These are phyloP conservation scores for Xylaria longipes DNA, from an alignment of 495 filamentous ascomycete species.

Conservation along the genomic window DNA sequence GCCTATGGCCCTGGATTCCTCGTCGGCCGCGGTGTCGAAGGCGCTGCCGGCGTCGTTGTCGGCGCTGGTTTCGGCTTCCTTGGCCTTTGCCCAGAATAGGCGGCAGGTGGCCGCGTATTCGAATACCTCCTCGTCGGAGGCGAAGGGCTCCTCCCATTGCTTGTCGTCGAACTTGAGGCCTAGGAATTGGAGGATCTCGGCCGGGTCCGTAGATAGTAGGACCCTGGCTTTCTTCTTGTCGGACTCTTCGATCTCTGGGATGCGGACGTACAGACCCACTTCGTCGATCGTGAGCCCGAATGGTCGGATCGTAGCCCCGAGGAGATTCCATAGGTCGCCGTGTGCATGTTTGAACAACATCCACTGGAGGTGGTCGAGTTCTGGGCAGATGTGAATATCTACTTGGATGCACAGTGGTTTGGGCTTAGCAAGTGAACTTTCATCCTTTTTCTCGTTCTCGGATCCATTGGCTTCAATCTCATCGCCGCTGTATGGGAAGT, in stretches of 20 bases:
- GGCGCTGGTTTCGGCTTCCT: conserved; percentile 11
- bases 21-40: neutral
- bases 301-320: conserved; percentile 64
- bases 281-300: conserved; percentile 70
- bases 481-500: neutral
- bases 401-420: conserved; percentile 62
- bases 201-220: conserved; percentile 61
- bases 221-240: conserved; percentile 62
- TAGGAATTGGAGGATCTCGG: conserved; percentile 62
- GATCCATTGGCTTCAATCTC: neutral
- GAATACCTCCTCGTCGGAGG: conserved; percentile 59
- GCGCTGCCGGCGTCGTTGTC: neutral
- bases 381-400: conserved; percentile 62
- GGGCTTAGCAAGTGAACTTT: neutral
- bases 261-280: conserved; percentile 62
- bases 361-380: conserved; percentile 59
- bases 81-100: conserved; percentile 54
- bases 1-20: conserved; percentile 31
- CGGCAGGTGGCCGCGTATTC: conserved; percentile 57
- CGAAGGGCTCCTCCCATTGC: conserved; percentile 55
- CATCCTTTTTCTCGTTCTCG: neutral
- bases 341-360: conserved; percentile 65
- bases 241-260: conserved; percentile 65
- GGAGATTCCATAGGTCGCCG: conserved; percentile 70
- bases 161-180: conserved; percentile 52